Conservation (phyloP, 2,329 filamentous ascomycete species). For the Podosphaera xanthii region DNA sequence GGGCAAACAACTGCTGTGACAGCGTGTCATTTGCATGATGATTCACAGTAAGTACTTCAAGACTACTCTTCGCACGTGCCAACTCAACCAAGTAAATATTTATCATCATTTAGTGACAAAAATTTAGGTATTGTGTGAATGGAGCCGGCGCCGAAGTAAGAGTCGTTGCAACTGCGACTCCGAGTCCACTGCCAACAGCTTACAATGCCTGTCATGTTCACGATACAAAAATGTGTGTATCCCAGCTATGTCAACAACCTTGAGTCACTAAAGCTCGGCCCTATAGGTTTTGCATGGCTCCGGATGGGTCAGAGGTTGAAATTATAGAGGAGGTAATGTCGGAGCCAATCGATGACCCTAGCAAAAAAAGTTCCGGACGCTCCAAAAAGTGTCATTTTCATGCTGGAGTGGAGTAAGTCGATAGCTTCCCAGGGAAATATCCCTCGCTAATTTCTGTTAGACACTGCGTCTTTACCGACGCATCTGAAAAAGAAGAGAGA, state of each 20-base stretch:
- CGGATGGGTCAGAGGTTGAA: slow-evolving; percentile 36
- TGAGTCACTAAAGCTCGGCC: not conserved
- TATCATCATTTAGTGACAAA: not conserved
- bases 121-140: slow-evolving; percentile 20
- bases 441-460: slow-evolving; percentile 7
- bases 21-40: not conserved
- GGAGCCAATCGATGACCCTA: slow-evolving; percentile 6
- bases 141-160: slow-evolving; percentile 20
- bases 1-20: not conserved
- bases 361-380: slow-evolving; percentile 2
- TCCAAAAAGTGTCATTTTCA: slow-evolving; percentile 47
- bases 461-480: slow-evolving; percentile 10
- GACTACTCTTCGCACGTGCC: not conserved
- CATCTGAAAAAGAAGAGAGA: slow-evolving; percentile 3
- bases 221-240: slow-evolving; percentile 28
- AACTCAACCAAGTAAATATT: not conserved
- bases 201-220: slow-evolving; percentile 46
- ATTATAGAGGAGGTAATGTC: slow-evolving; percentile 18
- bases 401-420: slow-evolving; percentile 45
- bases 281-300: slow-evolving; percentile 35
- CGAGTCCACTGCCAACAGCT: slow-evolving; percentile 30
- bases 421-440: not conserved
- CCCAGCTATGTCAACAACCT: not conserved
- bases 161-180: slow-evolving; percentile 25
- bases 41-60: not conserved